Evolutionary conservation across 257 asterid species (phyloP).

Genomic region (Ehretia macrophylla): DNA sequence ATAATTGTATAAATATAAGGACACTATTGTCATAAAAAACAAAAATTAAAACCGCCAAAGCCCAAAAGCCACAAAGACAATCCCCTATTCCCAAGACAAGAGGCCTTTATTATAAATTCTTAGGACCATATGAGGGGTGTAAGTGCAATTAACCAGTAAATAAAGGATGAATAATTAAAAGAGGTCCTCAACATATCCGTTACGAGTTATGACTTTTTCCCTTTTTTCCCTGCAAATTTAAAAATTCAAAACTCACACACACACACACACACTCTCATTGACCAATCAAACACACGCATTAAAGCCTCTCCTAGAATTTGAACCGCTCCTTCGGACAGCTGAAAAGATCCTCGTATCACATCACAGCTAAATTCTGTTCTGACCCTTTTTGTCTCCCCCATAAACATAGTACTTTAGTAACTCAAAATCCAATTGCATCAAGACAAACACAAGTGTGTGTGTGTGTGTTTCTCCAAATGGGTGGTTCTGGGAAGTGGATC

Average conservation of each 20-base stretch:
- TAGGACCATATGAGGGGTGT: no score
- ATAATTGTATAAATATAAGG: no score
- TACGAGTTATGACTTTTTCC: constrained; percentile 23
- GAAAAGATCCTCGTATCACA: background rate
- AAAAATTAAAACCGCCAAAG: no score
- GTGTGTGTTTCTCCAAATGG: constrained; percentile 35
- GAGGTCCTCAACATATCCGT: constrained; percentile 53
- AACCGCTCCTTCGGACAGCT: constrained; percentile 15
- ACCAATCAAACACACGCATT: background rate
- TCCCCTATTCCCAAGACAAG: no score
- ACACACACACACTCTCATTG: background rate
- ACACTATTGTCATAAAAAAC: no score
- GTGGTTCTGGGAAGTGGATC: constrained; percentile 88
- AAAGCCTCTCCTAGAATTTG: constrained; percentile 30
- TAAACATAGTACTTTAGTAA: background rate
- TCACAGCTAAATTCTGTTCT: background rate
- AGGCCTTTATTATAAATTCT: no score
- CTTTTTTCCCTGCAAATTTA: constrained; percentile 37
- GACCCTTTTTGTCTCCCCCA: background rate
- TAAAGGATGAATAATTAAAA: no score
- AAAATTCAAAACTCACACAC: constrained; percentile 29
- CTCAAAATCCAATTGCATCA: constrained; percentile 1
- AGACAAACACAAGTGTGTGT: background rate
- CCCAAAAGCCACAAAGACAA: no score
- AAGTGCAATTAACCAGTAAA: no score